Percentiles rank a stretch among this genome's conserved stretches.
Evolutionary conservation across 2,329 filamentous ascomycete genomes (phyloP).

Genomic region (Fusarium circinatum): DNA sequence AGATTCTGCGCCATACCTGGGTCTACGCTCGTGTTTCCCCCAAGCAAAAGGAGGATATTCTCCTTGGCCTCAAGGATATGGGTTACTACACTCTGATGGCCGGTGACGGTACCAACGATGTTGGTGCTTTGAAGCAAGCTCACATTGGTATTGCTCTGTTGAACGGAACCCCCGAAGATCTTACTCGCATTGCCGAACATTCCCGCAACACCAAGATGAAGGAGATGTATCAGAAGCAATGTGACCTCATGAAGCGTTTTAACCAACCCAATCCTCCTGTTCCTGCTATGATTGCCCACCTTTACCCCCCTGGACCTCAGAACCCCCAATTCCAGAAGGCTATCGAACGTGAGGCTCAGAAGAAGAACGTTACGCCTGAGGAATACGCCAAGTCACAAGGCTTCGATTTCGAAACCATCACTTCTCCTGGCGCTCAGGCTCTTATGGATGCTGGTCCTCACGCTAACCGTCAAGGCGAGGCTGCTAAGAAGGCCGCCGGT

Average conservation of each 20-base stretch:
- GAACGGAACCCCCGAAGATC: slow-evolving; percentile 92
- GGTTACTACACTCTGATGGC: slow-evolving; percentile 99
- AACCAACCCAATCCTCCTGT: slow-evolving; percentile 94
- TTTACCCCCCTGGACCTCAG: slow-evolving; percentile 88
- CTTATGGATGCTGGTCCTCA: slow-evolving; percentile 56
- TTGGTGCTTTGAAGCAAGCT: slow-evolving; percentile 96
- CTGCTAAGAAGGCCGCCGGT: slow-evolving; percentile 76
- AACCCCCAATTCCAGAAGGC: slow-evolving; percentile 97
- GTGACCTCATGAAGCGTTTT: slow-evolving; percentile 90
- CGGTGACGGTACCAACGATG: slow-evolving; percentile 97
- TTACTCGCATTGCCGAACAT: slow-evolving; percentile 92
- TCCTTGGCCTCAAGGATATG: slow-evolving; percentile 94
- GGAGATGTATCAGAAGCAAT: slow-evolving; percentile 97
- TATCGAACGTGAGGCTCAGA: slow-evolving; percentile 84
- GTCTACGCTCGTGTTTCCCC: slow-evolving; percentile 98
- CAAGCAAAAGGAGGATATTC: slow-evolving; percentile 98
- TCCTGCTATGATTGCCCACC: slow-evolving; percentile 89
- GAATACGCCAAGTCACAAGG: slow-evolving; percentile 66
- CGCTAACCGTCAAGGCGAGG: slow-evolving; percentile 62
- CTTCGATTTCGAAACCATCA: slow-evolving; percentile 69
- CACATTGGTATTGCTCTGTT: slow-evolving; percentile 96
- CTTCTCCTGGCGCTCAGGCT: slow-evolving; percentile 72
- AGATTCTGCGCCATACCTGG: slow-evolving; percentile 90
- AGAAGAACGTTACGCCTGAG: slow-evolving; percentile 74
- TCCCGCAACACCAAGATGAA: slow-evolving; percentile 97